A percentile compares a stretch with the other conserved stretches of the same genome.
Conservation (phyloP, 139 green algal species). For the Desmodesmus armatus region DNA sequence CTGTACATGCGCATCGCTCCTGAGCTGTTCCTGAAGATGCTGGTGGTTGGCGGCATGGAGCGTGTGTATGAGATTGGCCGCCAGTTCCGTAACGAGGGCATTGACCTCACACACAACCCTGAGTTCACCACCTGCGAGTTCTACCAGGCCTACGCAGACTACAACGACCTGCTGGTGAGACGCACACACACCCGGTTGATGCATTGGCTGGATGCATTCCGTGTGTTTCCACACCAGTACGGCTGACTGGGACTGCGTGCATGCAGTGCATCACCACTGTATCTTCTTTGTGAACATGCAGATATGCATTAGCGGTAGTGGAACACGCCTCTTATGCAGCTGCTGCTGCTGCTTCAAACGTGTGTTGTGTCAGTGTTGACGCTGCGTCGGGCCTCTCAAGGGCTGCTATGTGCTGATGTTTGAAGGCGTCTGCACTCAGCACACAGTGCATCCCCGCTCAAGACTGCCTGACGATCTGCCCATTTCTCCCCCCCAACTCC, state of each 20-base stretch:
- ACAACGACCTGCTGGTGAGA: conserved; percentile 94
- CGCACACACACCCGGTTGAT: neutral
- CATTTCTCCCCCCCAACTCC: neutral
- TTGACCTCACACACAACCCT: conserved; percentile 99
- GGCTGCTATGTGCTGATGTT: no score
- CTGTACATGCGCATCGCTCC: conserved; percentile 99
- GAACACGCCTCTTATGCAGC: no score
- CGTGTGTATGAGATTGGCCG: conserved; percentile 93
- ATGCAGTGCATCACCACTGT: no score
- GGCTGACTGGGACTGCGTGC: no score
- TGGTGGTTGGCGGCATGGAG: conserved; percentile 98
- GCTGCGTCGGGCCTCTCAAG: no score
- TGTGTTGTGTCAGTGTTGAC: no score
- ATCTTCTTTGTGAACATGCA: no score
- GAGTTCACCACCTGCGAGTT: conserved; percentile 99
- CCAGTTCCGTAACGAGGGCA: conserved; percentile 96
- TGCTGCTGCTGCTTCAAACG: no score
- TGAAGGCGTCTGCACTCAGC: no score
- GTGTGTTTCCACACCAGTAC: neutral
- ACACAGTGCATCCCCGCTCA: neutral
- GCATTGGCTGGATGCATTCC: neutral
- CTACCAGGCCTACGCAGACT: conserved; percentile 98
- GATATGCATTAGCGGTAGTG: no score
- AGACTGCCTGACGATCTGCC: neutral
- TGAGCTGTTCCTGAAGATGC: conserved; percentile 99